Evolutionary conservation across 768 basidiomycete species (phyloP), one percentile per base, ranked within the genome.

Genomic region (Xerocomellus dryophilus): DNA sequence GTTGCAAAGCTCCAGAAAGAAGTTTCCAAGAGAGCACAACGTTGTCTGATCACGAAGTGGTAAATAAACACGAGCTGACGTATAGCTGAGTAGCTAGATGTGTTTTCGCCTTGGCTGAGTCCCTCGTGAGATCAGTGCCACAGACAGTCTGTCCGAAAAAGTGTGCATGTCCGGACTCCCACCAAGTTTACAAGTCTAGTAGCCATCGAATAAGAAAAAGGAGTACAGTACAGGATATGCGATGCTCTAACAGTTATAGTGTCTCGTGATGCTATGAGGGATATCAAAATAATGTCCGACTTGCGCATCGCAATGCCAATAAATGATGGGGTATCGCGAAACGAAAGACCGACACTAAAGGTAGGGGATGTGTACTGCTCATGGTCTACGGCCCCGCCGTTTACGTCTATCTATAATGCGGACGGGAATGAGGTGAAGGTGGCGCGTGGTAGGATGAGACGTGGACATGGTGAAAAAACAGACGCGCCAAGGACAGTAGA

Each of bases 181-280:
- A 41, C 47, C 17, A 39, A 35, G n/a, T 39, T 51, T 51, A 55
- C 60, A 53, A 29, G 36, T 56, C 58, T 58, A 59, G 38, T 54
- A 55, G 41, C 42, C 51, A 55, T 59, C 43, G 27, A 71, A 69
- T 63, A 72, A 45, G 49, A 63, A 61, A 67, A 65, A 57, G 56
- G 55, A 67, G 65, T 76, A 73, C 66, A 63, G 65, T 75, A 74
- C 74, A 73, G 49, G 72, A 71, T 78, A 73, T 83, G 81, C 81
- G 81, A 82, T 83, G 83, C 83, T 85, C 83, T 83, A 82, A 62
- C 63, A 70, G 65, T 73, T 72, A 78, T 63, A 81, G 74, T 81
- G 80, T 81, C 81, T 83, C 81, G 83, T 82, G 66, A 78, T 79
- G 63, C 69, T 62, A 68, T 66, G 65, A 54, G 56, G 58, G 66